These are phyloP conservation scores for Alloteropsis semialata DNA, from an alignment of 176 grass and related monocot genomes.

Conservation along the genomic window DNA sequence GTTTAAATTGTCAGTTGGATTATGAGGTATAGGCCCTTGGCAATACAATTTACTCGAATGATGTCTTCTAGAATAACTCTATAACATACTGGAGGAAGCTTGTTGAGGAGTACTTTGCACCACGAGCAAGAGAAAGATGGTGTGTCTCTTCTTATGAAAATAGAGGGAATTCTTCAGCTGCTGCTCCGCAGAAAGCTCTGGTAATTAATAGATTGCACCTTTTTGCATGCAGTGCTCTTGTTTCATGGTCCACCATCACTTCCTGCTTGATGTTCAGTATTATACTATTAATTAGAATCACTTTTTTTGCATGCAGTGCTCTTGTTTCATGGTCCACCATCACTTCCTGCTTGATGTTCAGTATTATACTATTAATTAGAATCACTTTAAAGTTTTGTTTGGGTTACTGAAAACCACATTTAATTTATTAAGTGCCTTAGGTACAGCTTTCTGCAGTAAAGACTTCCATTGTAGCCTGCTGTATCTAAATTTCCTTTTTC, in stretches of 20 bases:
- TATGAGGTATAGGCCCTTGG: constrained; percentile 13
- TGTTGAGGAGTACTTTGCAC: constrained; percentile 91
- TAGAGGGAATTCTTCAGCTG: constrained; percentile 63
- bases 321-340: background rate
- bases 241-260: constrained; percentile 7
- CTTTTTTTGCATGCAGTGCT: background rate
- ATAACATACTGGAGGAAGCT: constrained; percentile 96
- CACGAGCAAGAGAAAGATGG: constrained; percentile 86
- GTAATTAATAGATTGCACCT: constrained; percentile 43
- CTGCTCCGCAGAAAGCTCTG: constrained; percentile 60
- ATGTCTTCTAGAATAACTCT: constrained; percentile 66
- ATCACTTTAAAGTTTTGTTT: background rate
- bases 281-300: too few relatives aligned
- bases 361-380: background rate
- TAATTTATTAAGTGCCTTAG: background rate
- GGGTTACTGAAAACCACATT: background rate
- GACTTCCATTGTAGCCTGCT: background rate
- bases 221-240: background rate
- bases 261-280: constrained; percentile 9
- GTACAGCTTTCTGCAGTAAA: background rate
- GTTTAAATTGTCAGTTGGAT: constrained; percentile 6
- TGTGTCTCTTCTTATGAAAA: constrained; percentile 92
- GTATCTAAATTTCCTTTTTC: background rate
- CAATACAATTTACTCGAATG: constrained; percentile 23
- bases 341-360: constrained; percentile 5